Evolutionary conservation across 2,329 filamentous ascomycete genomes (phyloP).

Genomic region (Penicillium sp.): DNA sequence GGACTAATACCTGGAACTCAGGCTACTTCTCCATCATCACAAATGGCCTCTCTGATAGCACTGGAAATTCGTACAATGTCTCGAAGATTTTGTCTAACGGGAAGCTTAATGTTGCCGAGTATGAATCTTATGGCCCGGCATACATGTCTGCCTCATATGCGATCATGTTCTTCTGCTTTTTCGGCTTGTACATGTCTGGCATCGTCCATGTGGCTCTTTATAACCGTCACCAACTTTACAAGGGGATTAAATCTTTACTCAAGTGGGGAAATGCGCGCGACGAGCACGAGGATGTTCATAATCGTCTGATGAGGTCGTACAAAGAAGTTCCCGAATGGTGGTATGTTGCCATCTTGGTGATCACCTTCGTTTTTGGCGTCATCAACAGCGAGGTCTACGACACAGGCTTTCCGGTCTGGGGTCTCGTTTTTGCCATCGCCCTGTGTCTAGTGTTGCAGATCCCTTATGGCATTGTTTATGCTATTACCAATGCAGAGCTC

Average conservation of each 20-base stretch:
- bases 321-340: slow-evolving; percentile 54
- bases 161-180: slow-evolving; percentile 54
- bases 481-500: slow-evolving; percentile 52
- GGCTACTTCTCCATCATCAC: not conserved
- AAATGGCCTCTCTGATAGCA: not conserved
- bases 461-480: no score
- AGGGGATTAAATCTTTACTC: slow-evolving; percentile 51
- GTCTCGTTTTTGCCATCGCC: slow-evolving; percentile 50
- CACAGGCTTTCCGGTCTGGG: slow-evolving; percentile 42
- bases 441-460: slow-evolving; percentile 52
- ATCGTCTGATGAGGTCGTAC: slow-evolving; percentile 47
- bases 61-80: not conserved
- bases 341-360: slow-evolving; percentile 45
- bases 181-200: slow-evolving; percentile 52
- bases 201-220: slow-evolving; percentile 52
- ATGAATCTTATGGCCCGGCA: slow-evolving; percentile 50
- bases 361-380: slow-evolving; percentile 47
- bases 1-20: not conserved
- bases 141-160: slow-evolving; percentile 50
- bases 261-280: no score
- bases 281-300: slow-evolving; percentile 44
- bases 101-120: slow-evolving; percentile 46
- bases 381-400: slow-evolving; percentile 50
- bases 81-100: slow-evolving; percentile 38
- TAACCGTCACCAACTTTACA: slow-evolving; percentile 50